phyloP scores from a whole-genome alignment of 768 basidiomycete species.

The Phlegmacium glaucopus region DNA sequence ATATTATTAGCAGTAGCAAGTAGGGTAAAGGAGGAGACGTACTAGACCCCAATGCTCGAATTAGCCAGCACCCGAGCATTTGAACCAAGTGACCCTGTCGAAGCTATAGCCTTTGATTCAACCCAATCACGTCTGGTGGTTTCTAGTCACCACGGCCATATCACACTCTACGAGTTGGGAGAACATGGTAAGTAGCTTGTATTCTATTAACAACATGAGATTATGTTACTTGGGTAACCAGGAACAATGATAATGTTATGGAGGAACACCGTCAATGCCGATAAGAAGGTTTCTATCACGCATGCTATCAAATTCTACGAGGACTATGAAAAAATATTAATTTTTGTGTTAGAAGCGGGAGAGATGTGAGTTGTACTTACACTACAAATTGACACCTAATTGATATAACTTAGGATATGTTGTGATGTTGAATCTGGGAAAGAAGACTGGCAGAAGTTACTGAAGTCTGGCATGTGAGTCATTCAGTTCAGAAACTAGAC shows the following conservation, averaged over 20 bases:
- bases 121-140: not conserved
- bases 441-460: conserved; percentile 1
- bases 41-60: conserved; percentile 1
- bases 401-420: not conserved
- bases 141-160: conserved; percentile 4
- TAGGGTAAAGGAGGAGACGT: too few species aligned
- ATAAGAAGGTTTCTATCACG: not conserved
- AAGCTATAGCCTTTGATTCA: conserved; percentile 2
- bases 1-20: too few species aligned
- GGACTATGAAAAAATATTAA: conserved; percentile 2
- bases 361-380: conserved; percentile 3
- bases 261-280: not conserved
- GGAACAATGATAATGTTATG: conserved; percentile 1
- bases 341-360: conserved; percentile 9
- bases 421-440: not conserved
- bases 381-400: not conserved
- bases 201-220: not conserved
- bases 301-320: conserved; percentile 2
- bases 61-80: conserved; percentile 1
- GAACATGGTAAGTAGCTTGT: conserved; percentile 4
- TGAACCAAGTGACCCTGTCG: conserved; percentile 4
- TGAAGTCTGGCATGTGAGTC: conserved; percentile 8
- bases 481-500: not conserved
- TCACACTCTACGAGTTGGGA: conserved; percentile 1
- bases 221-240: not conserved